Conservation (phyloP, 805 yeast species). For the Ogataea nonfermentans region DNA sequence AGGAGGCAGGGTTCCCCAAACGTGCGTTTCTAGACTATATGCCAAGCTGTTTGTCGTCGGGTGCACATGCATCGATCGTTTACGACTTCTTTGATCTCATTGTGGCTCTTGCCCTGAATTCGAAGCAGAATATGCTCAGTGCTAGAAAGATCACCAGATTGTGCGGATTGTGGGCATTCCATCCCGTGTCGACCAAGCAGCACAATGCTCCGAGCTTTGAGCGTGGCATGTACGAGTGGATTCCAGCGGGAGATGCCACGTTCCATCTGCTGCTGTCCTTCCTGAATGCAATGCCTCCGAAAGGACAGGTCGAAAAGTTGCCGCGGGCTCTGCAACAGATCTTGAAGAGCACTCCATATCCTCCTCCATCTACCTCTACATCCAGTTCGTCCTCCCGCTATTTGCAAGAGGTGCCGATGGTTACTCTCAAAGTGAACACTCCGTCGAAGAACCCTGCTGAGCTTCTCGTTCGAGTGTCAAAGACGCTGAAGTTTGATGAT, state of each 20-base stretch:
- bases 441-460: slow-evolving; percentile 53
- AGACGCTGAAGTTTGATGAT: slow-evolving; percentile 64
- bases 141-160: slow-evolving; percentile 78
- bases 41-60: slow-evolving; percentile 80
- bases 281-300: slow-evolving; percentile 70
- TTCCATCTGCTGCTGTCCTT: slow-evolving; percentile 78
- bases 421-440: slow-evolving; percentile 37
- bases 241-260: slow-evolving; percentile 80
- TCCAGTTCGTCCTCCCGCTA: slow-evolving; percentile 23
- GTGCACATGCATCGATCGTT: slow-evolving; percentile 86
- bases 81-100: slow-evolving; percentile 83
- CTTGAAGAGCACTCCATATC: slow-evolving; percentile 65
- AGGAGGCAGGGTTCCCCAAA: slow-evolving; percentile 62
- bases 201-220: slow-evolving; percentile 49
- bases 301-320: slow-evolving; percentile 51
- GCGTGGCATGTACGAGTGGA: slow-evolving; percentile 75
- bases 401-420: slow-evolving; percentile 37
- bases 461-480: slow-evolving; percentile 55
- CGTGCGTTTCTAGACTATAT: slow-evolving; percentile 75
- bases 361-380: slow-evolving; percentile 53
- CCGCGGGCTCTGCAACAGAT: slow-evolving; percentile 68
- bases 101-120: slow-evolving; percentile 73
- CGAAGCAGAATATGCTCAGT: slow-evolving; percentile 72
- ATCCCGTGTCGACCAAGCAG: slow-evolving; percentile 29
- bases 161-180: slow-evolving; percentile 88